Base-by-base conservation (phyloP, 306 rosid species). In the Citrullus amarus region DNA sequence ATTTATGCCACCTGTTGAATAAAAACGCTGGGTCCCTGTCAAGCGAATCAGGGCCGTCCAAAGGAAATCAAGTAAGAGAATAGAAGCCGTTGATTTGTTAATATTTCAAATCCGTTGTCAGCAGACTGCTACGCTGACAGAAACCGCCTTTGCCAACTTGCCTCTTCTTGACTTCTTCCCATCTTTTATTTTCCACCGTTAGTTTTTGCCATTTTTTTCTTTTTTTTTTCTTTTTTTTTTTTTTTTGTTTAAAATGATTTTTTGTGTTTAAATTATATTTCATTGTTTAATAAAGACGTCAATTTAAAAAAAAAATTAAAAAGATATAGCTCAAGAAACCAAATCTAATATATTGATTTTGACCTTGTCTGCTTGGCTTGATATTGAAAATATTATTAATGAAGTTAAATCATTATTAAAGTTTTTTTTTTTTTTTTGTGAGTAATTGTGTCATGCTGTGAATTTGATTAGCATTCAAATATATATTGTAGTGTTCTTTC, bases 151-250 rank as follows among this genome's bases (percentile, higher is more conserved):
- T 53, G 43, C 25, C 77, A 72, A 48, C 60, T 72, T 72, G 60
- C 41, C 20, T 48, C 25, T 50, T 50, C 60, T 11, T 56, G 34
- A 58, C 53, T 20, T 15, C 25, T 76, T 76, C 67, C 54, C 67
- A 10, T 22, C 57, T 59, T 59, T 77, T 10, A 59, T 77, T 77
- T 44, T 59, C 28, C 79, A 77, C 79, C 70, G 79, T 77, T 60
- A 3, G 70, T 57, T 75, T 17, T 13, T 15, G 28, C 28, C 28
- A 25, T 54, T 34, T 6, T 5, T 51, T 10, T 39, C 36, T 17
- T 57, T 18, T 72, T 28, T 22, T 12, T 46, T 0, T 9, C 2
- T 43, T 9, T 4, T 10, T 11, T 20, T 11, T 43, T 43, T 43
- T 8, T 6, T 1, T 8, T 43, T 9, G 7, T 43, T 43, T 41